Conservation (phyloP, 371 early-diverging fungal genomes). For the Syncephalastrum sp. region DNA sequence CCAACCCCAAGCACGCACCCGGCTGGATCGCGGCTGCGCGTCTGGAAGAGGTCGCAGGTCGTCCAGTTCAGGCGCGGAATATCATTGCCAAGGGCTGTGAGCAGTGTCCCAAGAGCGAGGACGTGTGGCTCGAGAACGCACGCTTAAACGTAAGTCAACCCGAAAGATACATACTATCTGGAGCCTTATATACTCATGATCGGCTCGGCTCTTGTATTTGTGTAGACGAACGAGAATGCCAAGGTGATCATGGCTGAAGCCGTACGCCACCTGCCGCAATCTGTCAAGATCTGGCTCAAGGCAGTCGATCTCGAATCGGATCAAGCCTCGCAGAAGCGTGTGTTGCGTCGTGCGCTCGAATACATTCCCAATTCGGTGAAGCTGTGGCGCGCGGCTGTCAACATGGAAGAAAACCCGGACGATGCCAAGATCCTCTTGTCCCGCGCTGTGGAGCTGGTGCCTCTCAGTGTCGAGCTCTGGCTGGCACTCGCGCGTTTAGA, state of each 20-base stretch:
- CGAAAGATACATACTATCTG: no score
- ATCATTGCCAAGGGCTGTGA: constrained; percentile 91
- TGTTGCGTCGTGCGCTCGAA: constrained; percentile 93
- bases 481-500: constrained; percentile 92
- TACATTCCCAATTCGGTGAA: constrained; percentile 89
- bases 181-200: no score
- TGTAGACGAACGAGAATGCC: constrained; percentile 69
- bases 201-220: no score
- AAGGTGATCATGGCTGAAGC: constrained; percentile 91
- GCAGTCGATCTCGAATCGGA: constrained; percentile 89
- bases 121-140: constrained; percentile 96
- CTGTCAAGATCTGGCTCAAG: constrained; percentile 91
- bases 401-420: constrained; percentile 88
- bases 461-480: constrained; percentile 92
- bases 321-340: constrained; percentile 70
- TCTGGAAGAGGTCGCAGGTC: constrained; percentile 91
- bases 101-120: constrained; percentile 91
- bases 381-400: constrained; percentile 92
- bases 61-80: constrained; percentile 78
- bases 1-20: constrained; percentile 94
- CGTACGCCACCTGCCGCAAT: constrained; percentile 85
- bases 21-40: constrained; percentile 98
- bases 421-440: constrained; percentile 90
- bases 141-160: constrained; percentile 64
- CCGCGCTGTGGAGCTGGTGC: constrained; percentile 91